Evolutionary conservation across 164 flowering plant species (phyloP), one percentile per base, ranked within the genome.

Genomic region (Akebia trifoliata): DNA sequence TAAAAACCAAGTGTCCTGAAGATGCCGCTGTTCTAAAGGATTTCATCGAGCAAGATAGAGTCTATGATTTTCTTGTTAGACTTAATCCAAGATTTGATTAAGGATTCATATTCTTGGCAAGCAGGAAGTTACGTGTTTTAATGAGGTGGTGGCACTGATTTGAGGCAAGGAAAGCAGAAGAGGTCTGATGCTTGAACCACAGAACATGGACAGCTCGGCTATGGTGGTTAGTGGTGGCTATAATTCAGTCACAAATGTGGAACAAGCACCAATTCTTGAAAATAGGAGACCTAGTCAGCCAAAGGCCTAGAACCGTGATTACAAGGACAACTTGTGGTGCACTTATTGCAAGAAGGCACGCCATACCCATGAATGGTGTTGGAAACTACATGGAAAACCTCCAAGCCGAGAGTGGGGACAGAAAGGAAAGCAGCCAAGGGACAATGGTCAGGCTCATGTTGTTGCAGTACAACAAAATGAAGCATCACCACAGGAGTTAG

Each of bases 241-340:
- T n/a, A n/a, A n/a, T n/a, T n/a, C n/a, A n/a, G n/a, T n/a, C n/a
- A n/a, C n/a, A n/a, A n/a, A n/a, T n/a, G n/a, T n/a, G n/a, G n/a
- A n/a, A n/a, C n/a, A n/a, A n/a, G n/a, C n/a, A n/a, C n/a, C n/a
- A n/a, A n/a, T n/a, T n/a, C n/a, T n/a, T n/a, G n/a, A n/a, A n/a
- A n/a, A n/a, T n/a, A n/a, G n/a, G n/a, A n/a, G n/a, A n/a, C n/a
- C n/a, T n/a, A n/a, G n/a, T 50, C 30, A 22, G 2, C 9, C 1
- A 26, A 50, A 25, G 18, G 36, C 35, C 26, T 12, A 50, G 26
- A 9, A 50, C 17, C 9, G 20, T 26, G 50, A 21, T 4, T 12
- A 21, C 50, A 45, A n/a, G 1, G 54, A 50, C 54, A 50, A 14
- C 35, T 12, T 50, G 8, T 50, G 54, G 54, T n/a, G 56, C 31